Percentiles rank a stretch among this genome's conserved stretches.
phyloP scores from a whole-genome alignment of 352 stramenopile genomes.

The Phytophthora melonis region DNA sequence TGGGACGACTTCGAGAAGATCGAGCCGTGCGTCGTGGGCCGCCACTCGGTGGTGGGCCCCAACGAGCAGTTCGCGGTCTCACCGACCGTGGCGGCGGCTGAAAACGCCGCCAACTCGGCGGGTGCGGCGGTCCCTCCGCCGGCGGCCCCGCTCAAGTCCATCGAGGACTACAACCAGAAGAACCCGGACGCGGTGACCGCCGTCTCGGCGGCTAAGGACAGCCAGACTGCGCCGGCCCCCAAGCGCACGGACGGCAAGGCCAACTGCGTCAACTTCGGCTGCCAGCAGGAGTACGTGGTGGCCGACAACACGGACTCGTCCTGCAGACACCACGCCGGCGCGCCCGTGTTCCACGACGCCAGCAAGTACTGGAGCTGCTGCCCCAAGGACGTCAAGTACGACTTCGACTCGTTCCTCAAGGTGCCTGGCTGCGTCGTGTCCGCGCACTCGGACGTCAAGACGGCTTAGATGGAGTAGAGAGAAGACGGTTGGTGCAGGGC shows the following conservation, averaged over 20 bases:
- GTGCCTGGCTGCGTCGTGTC: conserved; percentile 88
- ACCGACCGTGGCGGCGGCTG: conserved; percentile 78
- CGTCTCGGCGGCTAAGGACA: conserved; percentile 75
- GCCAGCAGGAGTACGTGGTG: conserved; percentile 93
- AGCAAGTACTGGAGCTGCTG: conserved; percentile 96
- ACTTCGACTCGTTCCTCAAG: conserved; percentile 95
- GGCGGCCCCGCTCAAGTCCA: conserved; percentile 85
- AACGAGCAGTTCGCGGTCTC: conserved; percentile 82
- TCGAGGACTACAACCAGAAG: conserved; percentile 93
- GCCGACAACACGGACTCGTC: conserved; percentile 79
- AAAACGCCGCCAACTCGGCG: conserved; percentile 43
- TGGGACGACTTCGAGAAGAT: conserved; percentile 96
- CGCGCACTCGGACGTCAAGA: conserved; percentile 83
- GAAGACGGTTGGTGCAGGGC: conserved; percentile 1
- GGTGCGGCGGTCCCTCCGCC: conserved; percentile 16
- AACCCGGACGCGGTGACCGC: conserved; percentile 92
- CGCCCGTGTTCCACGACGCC: conserved; percentile 94
- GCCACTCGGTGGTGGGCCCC: conserved; percentile 75
- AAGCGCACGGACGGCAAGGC: conserved; percentile 90
- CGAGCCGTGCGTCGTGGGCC: conserved; percentile 71
- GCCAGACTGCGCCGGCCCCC: conserved; percentile 49
- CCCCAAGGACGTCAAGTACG: conserved; percentile 93
- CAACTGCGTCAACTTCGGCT: conserved; percentile 92
- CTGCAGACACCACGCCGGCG: conserved; percentile 88
- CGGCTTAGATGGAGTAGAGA: conserved; percentile 37